Evolutionary conservation across 2,329 filamentous ascomycete genomes (phyloP).

Genomic region (Alternaria sp.): DNA sequence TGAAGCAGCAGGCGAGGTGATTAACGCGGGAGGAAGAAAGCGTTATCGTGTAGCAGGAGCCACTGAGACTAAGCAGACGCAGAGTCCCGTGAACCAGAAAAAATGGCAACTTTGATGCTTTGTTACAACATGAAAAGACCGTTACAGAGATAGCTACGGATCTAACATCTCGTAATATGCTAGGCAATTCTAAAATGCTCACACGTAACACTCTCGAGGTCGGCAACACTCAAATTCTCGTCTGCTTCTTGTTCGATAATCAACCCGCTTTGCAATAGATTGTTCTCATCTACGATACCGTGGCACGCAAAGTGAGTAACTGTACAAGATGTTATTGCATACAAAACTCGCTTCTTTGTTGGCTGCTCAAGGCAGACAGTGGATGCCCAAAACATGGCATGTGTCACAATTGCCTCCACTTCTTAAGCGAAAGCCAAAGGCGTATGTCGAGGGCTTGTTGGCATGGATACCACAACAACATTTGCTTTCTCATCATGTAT

Average conservation of each 20-base stretch:
- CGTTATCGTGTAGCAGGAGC: conserved; percentile 11
- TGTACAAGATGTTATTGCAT: conserved; percentile 9
- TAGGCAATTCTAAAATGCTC: conserved; percentile 11
- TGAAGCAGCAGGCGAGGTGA: conserved; percentile 17
- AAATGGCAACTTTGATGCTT: conserved; percentile 12
- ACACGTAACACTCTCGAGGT: conserved; percentile 10
- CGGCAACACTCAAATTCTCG: conserved; percentile 9
- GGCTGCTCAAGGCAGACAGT: conserved; percentile 8
- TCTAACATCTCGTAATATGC: conserved; percentile 9
- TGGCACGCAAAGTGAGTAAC: conserved; percentile 9
- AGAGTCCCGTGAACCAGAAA: conserved; percentile 10
- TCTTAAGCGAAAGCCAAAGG: conserved; percentile 8
- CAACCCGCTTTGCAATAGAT: conserved; percentile 11
- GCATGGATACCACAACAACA: conserved; percentile 8
- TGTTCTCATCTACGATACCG: conserved; percentile 8
- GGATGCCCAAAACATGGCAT: conserved; percentile 9
- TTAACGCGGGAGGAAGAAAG: conserved; percentile 11
- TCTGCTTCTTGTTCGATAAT: conserved; percentile 9
- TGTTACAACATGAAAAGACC: conserved; percentile 11
- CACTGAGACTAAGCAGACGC: conserved; percentile 10
- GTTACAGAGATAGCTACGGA: conserved; percentile 10
- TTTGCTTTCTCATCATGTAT: conserved; percentile 10
- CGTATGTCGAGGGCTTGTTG: conserved; percentile 3
- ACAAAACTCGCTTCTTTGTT: conserved; percentile 10
- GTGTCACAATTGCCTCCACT: conserved; percentile 10